Conservation (phyloP, 192 early-diverging fungal species). For the Gigaspora rosea region DNA sequence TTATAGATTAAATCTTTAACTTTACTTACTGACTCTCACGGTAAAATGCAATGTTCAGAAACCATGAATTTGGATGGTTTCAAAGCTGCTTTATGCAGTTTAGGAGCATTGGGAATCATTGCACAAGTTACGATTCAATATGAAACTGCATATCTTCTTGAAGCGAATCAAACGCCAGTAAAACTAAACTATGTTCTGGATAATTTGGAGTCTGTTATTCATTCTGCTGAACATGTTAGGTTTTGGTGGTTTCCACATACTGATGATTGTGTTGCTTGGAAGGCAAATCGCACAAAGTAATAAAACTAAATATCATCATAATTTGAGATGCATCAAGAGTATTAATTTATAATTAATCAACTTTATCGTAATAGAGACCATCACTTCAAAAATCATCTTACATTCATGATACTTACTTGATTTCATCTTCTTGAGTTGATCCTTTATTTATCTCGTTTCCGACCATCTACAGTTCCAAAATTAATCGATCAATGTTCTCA, state of each 20-base stretch:
- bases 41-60: slow-evolving; percentile 53
- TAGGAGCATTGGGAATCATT: slow-evolving; percentile 72
- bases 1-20: slow-evolving; percentile 54
- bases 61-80: slow-evolving; percentile 54
- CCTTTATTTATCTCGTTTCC: slow-evolving; percentile 58
- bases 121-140: slow-evolving; percentile 66
- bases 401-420: slow-evolving; percentile 36
- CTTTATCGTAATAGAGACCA: not conserved
- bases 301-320: not conserved
- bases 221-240: slow-evolving; percentile 73
- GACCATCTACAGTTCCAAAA: slow-evolving; percentile 48
- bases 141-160: slow-evolving; percentile 66
- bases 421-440: slow-evolving; percentile 58
- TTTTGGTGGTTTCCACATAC: slow-evolving; percentile 81
- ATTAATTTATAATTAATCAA: not conserved
- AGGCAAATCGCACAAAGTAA: slow-evolving; percentile 61
- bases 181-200: slow-evolving; percentile 57
- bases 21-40: slow-evolving; percentile 60
- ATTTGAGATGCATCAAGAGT: slow-evolving; percentile 1
- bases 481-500: slow-evolving; percentile 59
- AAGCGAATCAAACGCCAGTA: slow-evolving; percentile 64
- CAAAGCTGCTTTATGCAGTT: slow-evolving; percentile 64
- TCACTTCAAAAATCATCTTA: not conserved
- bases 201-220: slow-evolving; percentile 50
- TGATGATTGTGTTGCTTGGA: slow-evolving; percentile 68